Evolutionary conservation across 2,329 filamentous ascomycete genomes (phyloP), one percentile per base, ranked within the genome.

Genomic region (Pestalotiopsis sp.): DNA sequence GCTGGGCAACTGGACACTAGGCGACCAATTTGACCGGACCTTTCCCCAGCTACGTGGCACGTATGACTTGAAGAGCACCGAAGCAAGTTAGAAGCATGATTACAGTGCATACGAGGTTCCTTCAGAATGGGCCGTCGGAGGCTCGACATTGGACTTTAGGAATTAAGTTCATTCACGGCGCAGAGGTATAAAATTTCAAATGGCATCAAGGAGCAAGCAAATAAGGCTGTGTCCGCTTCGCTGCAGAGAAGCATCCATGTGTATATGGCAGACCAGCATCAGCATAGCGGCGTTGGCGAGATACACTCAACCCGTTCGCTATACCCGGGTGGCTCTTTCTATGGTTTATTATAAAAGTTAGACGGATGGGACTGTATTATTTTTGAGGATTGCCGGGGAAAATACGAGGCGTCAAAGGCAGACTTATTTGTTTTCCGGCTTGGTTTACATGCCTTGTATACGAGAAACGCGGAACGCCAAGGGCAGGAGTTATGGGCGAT

Each of bases 1-100:
- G 58, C 76, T 94, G 52, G 87, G 90, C 69, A 97, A 97, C 75
- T 98, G 95, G 94, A 92, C 89, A 69, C 77, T 97, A 1, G 94
- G 94, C 0, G 86, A 88, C 4, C 83, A 84, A 1, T 96, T 96
- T 78, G 85, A 86, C 25, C 84, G 86, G 70, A 83, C 86, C 0
- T 93, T 92, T 74, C 93, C 93, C 0, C 78, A 77, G 9, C 76
- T 92, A 69, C 80, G 74, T 36, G 83, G 82, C 65, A 83, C 81
- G 23, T 86, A 79, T 71, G 80, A 80, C 36, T 68, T 82, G 38
- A 81, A 78, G 31, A 69, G 70, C 25, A 23, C 61, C 4, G 27
- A 36, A 20, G 59, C 31, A 40, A 20, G 12, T 20, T 40, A 62
- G 27, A 6, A 52, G 31, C 31, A 36, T 36, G 31, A 36, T 36